A percentile compares a stretch with the other conserved stretches of the same genome.
Evolutionary conservation across 2,329 filamentous ascomycete species (phyloP).

Genomic region (Penicillium sp.): DNA sequence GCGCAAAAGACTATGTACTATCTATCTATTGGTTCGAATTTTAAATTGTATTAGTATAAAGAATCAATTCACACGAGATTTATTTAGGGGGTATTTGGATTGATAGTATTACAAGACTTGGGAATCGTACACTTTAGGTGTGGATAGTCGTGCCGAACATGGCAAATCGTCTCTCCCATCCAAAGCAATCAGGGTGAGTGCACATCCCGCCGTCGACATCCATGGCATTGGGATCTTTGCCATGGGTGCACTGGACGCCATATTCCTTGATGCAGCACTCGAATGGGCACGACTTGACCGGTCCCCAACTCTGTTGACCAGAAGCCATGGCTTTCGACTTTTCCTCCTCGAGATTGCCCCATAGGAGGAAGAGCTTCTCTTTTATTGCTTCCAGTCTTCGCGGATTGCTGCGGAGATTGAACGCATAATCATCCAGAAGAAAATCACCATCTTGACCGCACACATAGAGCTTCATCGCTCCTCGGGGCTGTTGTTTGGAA

Average conservation of each 20-base stretch:
- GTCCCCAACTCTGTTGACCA: conserved; percentile 15
- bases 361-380: conserved; percentile 72
- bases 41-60: conserved; percentile 14
- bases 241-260: conserved; percentile 50
- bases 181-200: conserved; percentile 40
- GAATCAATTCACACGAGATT: conserved; percentile 1
- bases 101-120: background rate
- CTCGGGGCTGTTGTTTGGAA: conserved; percentile 36
- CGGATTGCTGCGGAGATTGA: conserved; percentile 55
- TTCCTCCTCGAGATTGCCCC: conserved; percentile 79
- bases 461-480: conserved; percentile 66
- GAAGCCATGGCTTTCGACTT: conserved; percentile 45
- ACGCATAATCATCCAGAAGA: conserved; percentile 55
- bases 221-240: conserved; percentile 39
- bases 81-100: conserved; percentile 4
- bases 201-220: conserved; percentile 36
- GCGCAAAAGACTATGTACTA: conserved; percentile 1
- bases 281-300: conserved; percentile 57
- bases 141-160: conserved; percentile 64
- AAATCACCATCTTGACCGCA: conserved; percentile 57
- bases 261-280: conserved; percentile 70
- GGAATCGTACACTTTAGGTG: conserved; percentile 6
- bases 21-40: conserved; percentile 1
- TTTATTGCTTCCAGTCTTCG: conserved; percentile 54
- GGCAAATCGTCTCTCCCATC: conserved; percentile 63